phyloP scores from a whole-genome alignment of 2,329 filamentous ascomycete species.

The Xylaria sp. region DNA sequence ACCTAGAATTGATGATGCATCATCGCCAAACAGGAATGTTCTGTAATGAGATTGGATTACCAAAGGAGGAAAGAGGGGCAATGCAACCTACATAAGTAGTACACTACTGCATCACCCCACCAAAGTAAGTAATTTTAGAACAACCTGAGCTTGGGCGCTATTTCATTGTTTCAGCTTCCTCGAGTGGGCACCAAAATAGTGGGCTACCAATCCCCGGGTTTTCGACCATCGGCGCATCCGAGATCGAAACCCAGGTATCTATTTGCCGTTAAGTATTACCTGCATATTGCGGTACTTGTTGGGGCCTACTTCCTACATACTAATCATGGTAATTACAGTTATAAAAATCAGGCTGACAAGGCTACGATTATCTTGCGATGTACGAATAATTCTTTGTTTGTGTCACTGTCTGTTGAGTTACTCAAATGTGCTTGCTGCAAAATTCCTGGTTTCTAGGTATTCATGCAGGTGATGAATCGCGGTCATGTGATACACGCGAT shows the following conservation, averaged over 20 bases:
- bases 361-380: background rate
- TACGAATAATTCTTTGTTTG: too few species aligned
- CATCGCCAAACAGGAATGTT: background rate
- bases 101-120: constrained; percentile 14
- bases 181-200: background rate
- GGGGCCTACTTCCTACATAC: background rate
- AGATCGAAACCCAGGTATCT: constrained; percentile 14
- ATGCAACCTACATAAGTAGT: background rate
- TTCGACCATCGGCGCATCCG: constrained; percentile 31
- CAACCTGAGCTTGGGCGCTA: constrained; percentile 15
- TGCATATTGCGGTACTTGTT: background rate
- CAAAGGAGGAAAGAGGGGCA: constrained; percentile 28
- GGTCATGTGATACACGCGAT: too few species aligned
- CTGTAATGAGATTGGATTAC: constrained; percentile 5
- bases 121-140: constrained; percentile 32
- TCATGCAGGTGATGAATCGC: too few species aligned
- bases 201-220: constrained; percentile 12
- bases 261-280: background rate
- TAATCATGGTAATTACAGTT: background rate
- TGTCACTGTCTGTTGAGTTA: too few species aligned
- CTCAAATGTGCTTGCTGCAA: too few species aligned
- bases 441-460: too few species aligned
- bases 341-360: background rate
- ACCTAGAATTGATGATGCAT: background rate
- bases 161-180: constrained; percentile 32